phyloP scores from a whole-genome alignment of 2,329 filamentous ascomycete species.

The Talaromyces sp. region DNA sequence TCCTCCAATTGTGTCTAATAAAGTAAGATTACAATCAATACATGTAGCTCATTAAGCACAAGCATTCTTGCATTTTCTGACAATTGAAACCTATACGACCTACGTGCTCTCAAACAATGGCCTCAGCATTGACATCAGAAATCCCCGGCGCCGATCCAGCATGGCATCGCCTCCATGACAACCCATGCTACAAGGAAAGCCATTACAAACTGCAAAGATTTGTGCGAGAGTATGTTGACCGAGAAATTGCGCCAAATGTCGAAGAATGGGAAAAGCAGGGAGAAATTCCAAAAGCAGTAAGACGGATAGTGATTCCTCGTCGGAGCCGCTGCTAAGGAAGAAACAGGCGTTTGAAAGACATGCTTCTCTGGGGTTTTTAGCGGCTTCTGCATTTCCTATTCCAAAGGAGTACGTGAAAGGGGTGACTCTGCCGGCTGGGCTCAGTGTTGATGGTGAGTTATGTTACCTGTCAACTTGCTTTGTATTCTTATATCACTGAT shows the following conservation, averaged over 20 bases:
- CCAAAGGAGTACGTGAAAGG: background rate
- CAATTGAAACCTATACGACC: too few relatives aligned
- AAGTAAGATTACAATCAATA: too few relatives aligned
- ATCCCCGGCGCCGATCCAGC: background rate
- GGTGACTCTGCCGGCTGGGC: background rate
- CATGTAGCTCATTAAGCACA: too few relatives aligned
- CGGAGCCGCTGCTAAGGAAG: too few relatives aligned
- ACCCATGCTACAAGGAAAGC: background rate
- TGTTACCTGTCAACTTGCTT: too few relatives aligned
- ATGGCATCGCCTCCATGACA: background rate
- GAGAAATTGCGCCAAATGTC: conserved; percentile 21
- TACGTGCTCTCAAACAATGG: too few relatives aligned
- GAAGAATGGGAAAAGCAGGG: background rate
- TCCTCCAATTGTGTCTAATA: too few relatives aligned
- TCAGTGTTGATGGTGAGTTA: conserved; percentile 9
- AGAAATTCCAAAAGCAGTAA: background rate
- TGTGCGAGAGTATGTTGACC: conserved; percentile 27
- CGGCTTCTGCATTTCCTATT: background rate
- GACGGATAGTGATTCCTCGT: conserved; percentile 18
- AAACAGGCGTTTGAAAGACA: background rate
- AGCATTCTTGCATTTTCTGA: too few relatives aligned
- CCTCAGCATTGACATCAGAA: background rate
- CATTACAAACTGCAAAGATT: background rate
- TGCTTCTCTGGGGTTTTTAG: background rate
- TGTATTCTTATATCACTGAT: too few relatives aligned